A percentile compares a stretch with the other conserved stretches of the same genome.
These are phyloP conservation scores for Murraya paniculata DNA, from an alignment of 345 rosid genomes.

Conservation along the genomic window DNA sequence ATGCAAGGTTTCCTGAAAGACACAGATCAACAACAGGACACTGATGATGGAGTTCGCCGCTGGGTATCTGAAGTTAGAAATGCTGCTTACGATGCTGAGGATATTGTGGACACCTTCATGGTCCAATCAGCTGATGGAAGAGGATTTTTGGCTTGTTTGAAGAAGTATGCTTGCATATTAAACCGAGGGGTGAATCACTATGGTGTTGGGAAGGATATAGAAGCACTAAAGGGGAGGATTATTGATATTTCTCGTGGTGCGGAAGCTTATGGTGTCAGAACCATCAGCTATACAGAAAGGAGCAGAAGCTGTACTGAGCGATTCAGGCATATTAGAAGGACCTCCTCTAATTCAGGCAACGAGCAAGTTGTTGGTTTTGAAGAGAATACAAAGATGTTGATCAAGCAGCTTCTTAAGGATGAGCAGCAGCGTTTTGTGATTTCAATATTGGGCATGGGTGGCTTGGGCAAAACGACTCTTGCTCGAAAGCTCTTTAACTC, in stretches of 20 bases:
- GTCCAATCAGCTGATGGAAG: constrained; percentile 19
- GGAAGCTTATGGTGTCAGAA: constrained; percentile 21
- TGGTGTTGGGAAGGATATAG: constrained; percentile 12
- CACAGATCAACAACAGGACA: constrained; percentile 28
- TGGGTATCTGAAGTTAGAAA: constrained; percentile 35
- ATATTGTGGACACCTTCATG: constrained; percentile 26
- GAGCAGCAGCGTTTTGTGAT: constrained; percentile 24
- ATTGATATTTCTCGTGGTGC: constrained; percentile 20
- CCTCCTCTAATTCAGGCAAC: constrained; percentile 20
- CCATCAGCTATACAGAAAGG: not conserved
- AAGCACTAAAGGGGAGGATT: constrained; percentile 12
- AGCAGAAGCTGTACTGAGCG: constrained; percentile 5
- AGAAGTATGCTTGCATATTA: constrained; percentile 6
- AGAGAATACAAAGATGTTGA: constrained; percentile 14
- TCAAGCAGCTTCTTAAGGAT: constrained; percentile 9
- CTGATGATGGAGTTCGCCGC: constrained; percentile 28
- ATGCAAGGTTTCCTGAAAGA: constrained; percentile 36
- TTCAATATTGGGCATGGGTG: constrained; percentile 32
- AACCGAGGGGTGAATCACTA: constrained; percentile 11
- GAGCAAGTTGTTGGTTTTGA: constrained; percentile 28
- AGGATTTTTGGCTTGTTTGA: not conserved
- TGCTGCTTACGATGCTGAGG: constrained; percentile 35
- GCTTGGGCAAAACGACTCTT: constrained; percentile 32
- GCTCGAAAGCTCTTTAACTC: constrained; percentile 26
- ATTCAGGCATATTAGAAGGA: constrained; percentile 21